These are phyloP conservation scores for Dipteronia dyeriana DNA, from an alignment of 345 rosid genomes.

Conservation along the genomic window DNA sequence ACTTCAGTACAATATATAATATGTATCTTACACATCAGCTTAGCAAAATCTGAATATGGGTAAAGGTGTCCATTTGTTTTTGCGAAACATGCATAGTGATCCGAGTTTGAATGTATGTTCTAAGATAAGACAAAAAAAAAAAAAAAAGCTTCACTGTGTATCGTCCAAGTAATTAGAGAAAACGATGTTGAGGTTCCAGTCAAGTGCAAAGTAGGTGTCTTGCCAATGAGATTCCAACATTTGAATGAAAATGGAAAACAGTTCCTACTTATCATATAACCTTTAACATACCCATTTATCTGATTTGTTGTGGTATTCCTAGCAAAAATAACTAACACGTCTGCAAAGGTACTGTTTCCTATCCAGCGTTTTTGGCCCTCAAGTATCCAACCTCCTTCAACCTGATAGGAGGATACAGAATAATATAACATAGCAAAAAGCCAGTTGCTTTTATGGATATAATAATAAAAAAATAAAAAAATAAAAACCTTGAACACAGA, in stretches of 20 bases:
- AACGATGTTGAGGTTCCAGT: background rate
- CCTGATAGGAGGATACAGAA: constrained; percentile 40
- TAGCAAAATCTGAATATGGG: background rate
- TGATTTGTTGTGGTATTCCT: constrained; percentile 77
- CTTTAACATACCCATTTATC: constrained; percentile 76
- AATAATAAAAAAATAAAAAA: too few relatives aligned
- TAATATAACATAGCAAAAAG: constrained; percentile 18
- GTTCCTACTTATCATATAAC: background rate
- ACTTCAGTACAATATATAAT: background rate
- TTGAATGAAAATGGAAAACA: background rate
- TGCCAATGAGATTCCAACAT: background rate
- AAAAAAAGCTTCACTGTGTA: background rate
- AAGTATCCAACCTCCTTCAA: constrained; percentile 86
- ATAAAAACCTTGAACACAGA: background rate
- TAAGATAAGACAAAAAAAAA: background rate
- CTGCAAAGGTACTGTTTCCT: constrained; percentile 97
- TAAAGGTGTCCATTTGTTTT: background rate
- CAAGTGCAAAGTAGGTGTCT: background rate
- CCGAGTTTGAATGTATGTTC: background rate
- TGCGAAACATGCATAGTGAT: background rate
- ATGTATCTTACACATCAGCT: background rate
- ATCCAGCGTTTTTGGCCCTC: constrained; percentile 98
- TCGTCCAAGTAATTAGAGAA: background rate
- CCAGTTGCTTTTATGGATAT: constrained; percentile 5
- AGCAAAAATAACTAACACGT: constrained; percentile 79